Evolutionary conservation across 495 filamentous ascomycete genomes (phyloP), one percentile per base, ranked within the genome.

Genomic region (Penicillium taxi): DNA sequence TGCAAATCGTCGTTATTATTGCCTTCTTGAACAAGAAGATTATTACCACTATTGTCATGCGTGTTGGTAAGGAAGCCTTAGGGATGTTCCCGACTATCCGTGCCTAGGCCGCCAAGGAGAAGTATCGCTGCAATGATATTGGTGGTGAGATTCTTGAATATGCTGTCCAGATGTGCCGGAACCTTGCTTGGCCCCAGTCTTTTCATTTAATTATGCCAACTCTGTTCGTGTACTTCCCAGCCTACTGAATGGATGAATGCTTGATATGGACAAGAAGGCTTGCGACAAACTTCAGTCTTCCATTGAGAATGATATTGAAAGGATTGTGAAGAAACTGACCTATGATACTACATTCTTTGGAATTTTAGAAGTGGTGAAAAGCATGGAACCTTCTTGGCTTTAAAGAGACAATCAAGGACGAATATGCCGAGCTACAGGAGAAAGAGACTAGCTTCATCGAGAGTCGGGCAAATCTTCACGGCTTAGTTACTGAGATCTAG

Each of bases 101-200:
- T 15, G 85, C 81, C 1, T 89, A 84, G 83, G 84, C 85, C 3
- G 81, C 86, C 0, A 67, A 71, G 52, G 42, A 75, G 41, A 64
- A 57, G 44, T 89, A 84, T 53, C 69, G 87, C 9, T 61, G 73
- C 4, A 66, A 67, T 35, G 86, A 86, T 0, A 58, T 93, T 6
- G 87, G 86, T 3, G 61, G 49, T 11, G 78, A 73, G 16, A 59
- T 94, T 53, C 58, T 93, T 35, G 71, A 81, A 36, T 74, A 79
- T 43, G 81, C 77, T 3, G 75, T 84, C 1, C 60, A 57, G 38
- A 39, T 81, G 29, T 66, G 69, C 35, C 67, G 73, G 43, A 65
- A 67, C 48, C 72, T 69, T 37, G 78, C 81, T 5, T 67, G 46
- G 43, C 37, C 65, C 69, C 26, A 26, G 74, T 73, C 9, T 88